Evolutionary conservation across 805 yeast genomes (phyloP), one percentile per base, ranked within the genome.

Genomic region (Yamadazyma insecticola): DNA sequence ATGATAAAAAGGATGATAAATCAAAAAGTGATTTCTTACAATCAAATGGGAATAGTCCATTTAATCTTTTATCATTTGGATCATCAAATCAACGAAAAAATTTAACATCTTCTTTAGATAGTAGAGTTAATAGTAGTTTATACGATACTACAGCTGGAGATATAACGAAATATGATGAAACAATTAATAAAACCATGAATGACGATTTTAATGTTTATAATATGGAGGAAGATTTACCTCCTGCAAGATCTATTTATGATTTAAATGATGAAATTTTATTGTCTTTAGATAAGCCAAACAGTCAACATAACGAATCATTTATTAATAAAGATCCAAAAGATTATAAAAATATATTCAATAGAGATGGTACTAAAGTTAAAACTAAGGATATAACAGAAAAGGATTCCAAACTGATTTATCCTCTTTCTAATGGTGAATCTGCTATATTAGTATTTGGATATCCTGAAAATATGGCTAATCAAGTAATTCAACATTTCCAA

Each of bases 371-470:
- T 27, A 5, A 28, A 24, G 28, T 22, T 11, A 47, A 37, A 3
- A 31, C 22, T n/a, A 27, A 29, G 11, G 36, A 15, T 4, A 37
- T 33, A 8, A 29, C 25, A 16, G 24, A 26, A 13, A 30, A 33
- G 15, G 30, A 20, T n/a, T 16, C 22, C 28, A 17, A 16, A 24
- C n/a, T n/a, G n/a, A 29, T 43, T 26, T 48, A 53, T 36, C 51
- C 62, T 10, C 45, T 58, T 36, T 35, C 43, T 24, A 37, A 52
- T 35, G 44, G 55, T 20, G 87, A 78, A 33, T 67, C 76, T 28
- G 83, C 95, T 0, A 82, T 90, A 1, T 59, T 89, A 17, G 86
- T 90, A 3, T 87, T 83, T 57, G 97, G 97, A 1, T 90, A 86
- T 53, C 87, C 94, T 1, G 94, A 88, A 47, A 67, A 76, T 2